A percentile compares a stretch with the other conserved stretches of the same genome.
phyloP scores from a whole-genome alignment of 2,329 filamentous ascomycete species.

The Fusarium tupiense region DNA sequence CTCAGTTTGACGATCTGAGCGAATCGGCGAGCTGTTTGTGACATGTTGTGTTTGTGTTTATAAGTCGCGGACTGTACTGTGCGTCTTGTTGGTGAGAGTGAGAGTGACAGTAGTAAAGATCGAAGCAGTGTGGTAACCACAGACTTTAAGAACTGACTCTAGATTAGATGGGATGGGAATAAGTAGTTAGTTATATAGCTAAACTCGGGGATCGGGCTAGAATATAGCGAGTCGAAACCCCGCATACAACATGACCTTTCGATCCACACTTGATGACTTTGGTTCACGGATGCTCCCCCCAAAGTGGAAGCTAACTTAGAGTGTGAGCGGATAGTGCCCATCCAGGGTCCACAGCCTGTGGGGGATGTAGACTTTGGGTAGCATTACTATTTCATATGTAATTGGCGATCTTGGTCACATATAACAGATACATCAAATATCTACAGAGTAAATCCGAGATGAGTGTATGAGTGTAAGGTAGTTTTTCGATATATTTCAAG shows the following conservation, averaged over 20 bases:
- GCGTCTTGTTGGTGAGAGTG: not conserved
- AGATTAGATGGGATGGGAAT: not conserved
- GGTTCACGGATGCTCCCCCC: constrained; percentile 8
- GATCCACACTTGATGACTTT: not conserved
- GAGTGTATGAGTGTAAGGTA: not conserved
- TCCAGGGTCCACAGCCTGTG: constrained; percentile 22
- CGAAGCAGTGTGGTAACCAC: not conserved
- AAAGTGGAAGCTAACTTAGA: not conserved
- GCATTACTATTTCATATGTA: not conserved
- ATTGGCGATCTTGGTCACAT: not conserved
- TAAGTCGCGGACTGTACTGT: not conserved
- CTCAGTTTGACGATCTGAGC: constrained; percentile 79
- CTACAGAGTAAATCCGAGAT: not conserved
- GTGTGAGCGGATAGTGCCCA: constrained; percentile 4
- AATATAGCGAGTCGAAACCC: constrained; percentile 34
- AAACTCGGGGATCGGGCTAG: constrained; percentile 32
- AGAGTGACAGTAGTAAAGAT: not conserved
- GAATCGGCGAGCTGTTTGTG: constrained; percentile 63
- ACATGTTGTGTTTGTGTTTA: constrained; percentile 16
- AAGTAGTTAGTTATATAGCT: constrained; percentile 9
- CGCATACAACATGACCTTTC: constrained; percentile 10
- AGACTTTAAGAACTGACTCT: not conserved
- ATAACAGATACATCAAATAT: not conserved
- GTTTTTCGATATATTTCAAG: not conserved
- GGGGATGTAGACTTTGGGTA: constrained; percentile 3